Base-by-base conservation (phyloP, 1,284 basidiomycete species). In the Puccinia coronata region DNA sequence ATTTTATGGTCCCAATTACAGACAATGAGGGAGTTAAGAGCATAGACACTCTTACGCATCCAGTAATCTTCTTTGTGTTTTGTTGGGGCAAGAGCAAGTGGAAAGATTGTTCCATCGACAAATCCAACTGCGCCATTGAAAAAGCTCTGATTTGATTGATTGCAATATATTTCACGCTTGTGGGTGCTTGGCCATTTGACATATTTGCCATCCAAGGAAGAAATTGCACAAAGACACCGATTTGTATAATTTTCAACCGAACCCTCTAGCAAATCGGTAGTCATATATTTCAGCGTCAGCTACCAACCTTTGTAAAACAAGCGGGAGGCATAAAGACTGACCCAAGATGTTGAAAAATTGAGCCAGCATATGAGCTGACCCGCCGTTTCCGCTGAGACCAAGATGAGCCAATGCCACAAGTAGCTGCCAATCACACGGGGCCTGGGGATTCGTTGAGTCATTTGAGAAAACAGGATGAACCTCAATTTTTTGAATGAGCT, bases 111-210 rank as follows among this genome's bases (percentile, higher is more conserved):
- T 0, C 57, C 39, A 63, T 76, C 39, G 28, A 70, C 49, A n/a
- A 69, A 70, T 14, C 61, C 76, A 51, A 78, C 47, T 49, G 63
- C 67, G 20, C 28, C 25, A 28, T 67, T 11, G 11, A 69, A 78
- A n/a, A 39, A 28, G 1, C 12, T 39, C 16, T 73, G 16, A 2
- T 3, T 20, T 3, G 23, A 34, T 23, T 31, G 28, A 18, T 31
- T 12, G 36, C 8, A 16, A 1, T 18, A 23, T 1, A 0, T 23
- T 3, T 14, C 23, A 2, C 43, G 11, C 3, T 43, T 8, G 23
- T 47, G 4, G 3, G 47, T 2, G 23, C n/a, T 70, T 31, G 67
- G 67, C 67, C 67, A 70, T 0, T 49, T 8, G 1, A 70, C 47
- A 14, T 49, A 14, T 31, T 70, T 14, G n/a, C 49, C 12, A n/a